Conservation (phyloP, 2,329 filamentous ascomycete genomes). For the Exophiala alcalophila region DNA sequence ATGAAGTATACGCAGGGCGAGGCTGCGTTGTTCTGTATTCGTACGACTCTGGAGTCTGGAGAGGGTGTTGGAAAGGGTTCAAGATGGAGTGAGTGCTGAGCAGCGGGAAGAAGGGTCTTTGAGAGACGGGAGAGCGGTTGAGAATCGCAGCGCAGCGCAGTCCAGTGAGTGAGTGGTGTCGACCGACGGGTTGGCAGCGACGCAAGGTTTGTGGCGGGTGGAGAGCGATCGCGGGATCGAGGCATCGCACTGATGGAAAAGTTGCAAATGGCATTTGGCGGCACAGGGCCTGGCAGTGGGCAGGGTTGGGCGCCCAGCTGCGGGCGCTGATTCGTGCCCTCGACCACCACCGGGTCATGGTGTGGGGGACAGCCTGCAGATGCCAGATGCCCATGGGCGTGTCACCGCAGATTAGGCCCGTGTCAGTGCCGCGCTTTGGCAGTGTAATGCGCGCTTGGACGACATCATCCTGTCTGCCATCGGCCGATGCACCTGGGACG, state of each 20-base stretch:
- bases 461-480: conserved; percentile 9
- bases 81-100: conserved; percentile 7
- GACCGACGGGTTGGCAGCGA: background rate
- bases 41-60: conserved; percentile 2
- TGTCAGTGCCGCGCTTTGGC: conserved; percentile 3
- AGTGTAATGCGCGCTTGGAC: conserved; percentile 10
- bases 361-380: too few species aligned
- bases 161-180: conserved; percentile 10
- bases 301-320: conserved; percentile 7
- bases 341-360: too few species aligned
- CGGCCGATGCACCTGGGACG: conserved; percentile 3
- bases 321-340: too few species aligned
- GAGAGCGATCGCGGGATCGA: too few species aligned
- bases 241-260: conserved; percentile 25
- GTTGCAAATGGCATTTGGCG: conserved; percentile 25
- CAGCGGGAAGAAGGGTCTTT: conserved; percentile 19
- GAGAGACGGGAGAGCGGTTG: conserved; percentile 4
- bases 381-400: too few species aligned
- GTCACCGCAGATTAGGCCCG: conserved; percentile 12
- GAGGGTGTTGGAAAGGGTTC: conserved; percentile 3
- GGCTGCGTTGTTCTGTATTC: conserved; percentile 5
- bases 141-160: conserved; percentile 4
- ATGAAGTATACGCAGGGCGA: conserved; percentile 1
- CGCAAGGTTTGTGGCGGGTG: conserved; percentile 2
- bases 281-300: conserved; percentile 1